phyloP scores from a whole-genome alignment of 345 rosid genomes.

The Salix exigua region DNA sequence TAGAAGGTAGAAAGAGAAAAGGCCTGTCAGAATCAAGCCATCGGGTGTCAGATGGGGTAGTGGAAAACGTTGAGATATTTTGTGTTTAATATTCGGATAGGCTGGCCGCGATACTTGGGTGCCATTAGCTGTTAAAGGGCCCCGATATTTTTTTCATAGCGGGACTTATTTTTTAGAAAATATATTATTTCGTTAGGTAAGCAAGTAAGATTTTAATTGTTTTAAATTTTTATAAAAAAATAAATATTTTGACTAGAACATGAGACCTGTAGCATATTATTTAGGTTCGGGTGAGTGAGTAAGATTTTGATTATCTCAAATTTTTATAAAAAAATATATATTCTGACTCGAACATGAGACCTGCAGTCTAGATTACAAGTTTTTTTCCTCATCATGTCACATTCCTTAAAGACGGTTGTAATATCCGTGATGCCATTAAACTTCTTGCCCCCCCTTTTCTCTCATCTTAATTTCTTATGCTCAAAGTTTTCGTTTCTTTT shows the following conservation, averaged over 20 bases:
- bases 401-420: rapidly evolving
- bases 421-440: slow-evolving; percentile 22
- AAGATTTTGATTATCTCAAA: too few species aligned
- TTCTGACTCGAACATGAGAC: too few species aligned
- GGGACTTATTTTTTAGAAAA: too few species aligned
- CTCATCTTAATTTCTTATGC: not conserved
- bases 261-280: too few species aligned
- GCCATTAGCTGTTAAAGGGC: slow-evolving; percentile 24
- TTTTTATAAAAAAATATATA: too few species aligned
- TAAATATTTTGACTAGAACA: too few species aligned
- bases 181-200: too few species aligned
- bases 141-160: not conserved
- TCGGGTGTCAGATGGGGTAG: not conserved
- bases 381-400: too few species aligned
- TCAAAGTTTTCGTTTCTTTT: not conserved
- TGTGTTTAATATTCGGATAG: not conserved
- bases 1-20: not conserved
- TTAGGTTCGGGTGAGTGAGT: too few species aligned
- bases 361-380: too few species aligned
- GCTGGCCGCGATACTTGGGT: slow-evolving; percentile 2
- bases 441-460: not conserved
- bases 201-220: too few species aligned
- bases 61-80: slow-evolving; percentile 7
- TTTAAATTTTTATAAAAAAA: too few species aligned
- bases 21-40: not conserved